These are phyloP conservation scores for Fusarium fujikuroi DNA, from an alignment of 2,329 filamentous ascomycete genomes.

Conservation along the genomic window DNA sequence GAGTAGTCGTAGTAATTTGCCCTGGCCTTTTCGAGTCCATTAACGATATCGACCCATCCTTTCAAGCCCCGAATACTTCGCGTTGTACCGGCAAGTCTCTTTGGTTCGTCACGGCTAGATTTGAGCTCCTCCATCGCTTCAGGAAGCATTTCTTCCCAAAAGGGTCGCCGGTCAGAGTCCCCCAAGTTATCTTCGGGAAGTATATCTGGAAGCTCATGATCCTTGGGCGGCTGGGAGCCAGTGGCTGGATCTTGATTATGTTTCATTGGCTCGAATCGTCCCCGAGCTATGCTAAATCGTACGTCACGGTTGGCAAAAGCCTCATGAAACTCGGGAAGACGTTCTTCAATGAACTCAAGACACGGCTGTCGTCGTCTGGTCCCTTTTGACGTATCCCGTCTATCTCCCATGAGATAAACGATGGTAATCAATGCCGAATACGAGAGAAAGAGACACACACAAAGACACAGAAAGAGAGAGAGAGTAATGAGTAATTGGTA, in stretches of 20 bases:
- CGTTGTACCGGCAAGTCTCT: background rate
- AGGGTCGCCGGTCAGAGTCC: background rate
- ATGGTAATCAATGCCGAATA: too few species aligned
- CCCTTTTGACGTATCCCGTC: too few species aligned
- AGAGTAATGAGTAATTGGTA: too few species aligned
- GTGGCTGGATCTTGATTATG: accelerated
- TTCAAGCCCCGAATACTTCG: background rate
- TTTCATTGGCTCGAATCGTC: background rate
- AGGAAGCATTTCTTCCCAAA: background rate
- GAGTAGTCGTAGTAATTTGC: background rate
- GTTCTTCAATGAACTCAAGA: background rate
- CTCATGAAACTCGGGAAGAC: background rate
- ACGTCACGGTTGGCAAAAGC: background rate
- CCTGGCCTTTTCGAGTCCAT: background rate
- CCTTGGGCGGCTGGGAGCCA: accelerated
- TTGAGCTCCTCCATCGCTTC: background rate
- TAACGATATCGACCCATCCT: background rate
- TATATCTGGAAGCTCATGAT: background rate
- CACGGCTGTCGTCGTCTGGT: too few species aligned
- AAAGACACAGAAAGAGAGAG: too few species aligned
- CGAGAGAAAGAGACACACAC: too few species aligned
- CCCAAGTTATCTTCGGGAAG: accelerated
- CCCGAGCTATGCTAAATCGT: background rate
- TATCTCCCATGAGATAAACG: too few species aligned
- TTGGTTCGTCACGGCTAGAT: background rate